Base-by-base conservation (phyloP, 1,284 basidiomycete species). In the Schizophyllum amplum region DNA sequence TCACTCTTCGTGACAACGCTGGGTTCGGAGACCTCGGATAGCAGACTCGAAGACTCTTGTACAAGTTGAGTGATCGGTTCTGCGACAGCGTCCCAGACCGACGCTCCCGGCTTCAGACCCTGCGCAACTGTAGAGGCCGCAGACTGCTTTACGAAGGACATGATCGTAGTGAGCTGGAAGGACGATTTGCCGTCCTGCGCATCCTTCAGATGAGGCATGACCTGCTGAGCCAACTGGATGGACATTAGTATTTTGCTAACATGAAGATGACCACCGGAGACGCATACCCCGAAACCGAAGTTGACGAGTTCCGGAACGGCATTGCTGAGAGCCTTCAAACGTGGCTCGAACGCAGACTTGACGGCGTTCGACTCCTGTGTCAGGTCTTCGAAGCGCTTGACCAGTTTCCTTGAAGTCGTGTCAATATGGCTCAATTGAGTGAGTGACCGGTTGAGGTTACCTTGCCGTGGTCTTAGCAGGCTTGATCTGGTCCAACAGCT, bases 211-310 rank as follows among this genome's bases (percentile, higher is more conserved):
- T 97, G 89, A 1, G 84, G 84, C 71, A 89, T 87, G 51, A 94
- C 85, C 65, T 87, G 80, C 75, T 95, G 91, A 0, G 93, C 94
- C 52, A 97, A 80, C 90, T 93, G 21, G 24, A 49, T 24, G 33
- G 49, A 51, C 54, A 11, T 42, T 23, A 57, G 33, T 48, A 49
- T 26, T 54, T 21, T 9, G 47, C 24, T 24, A 24, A 25, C 24
- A 33, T 20, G 2, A 20, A 11, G 6, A 51, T 54, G 51, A 48
- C n/a, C 27, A 50, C 47, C 53, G n/a, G 53, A 53, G 46, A 68
- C 84, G 57, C 59, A 92, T n/a, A n/a, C 92, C 59, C 89, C 89
- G 58, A 95, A 89, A 64, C 92, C 90, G 65, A 96, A 91, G 70
- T 94, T 92, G 60, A 92, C 86, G 1, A 94, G 80, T 62, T 92